phyloP scores from a whole-genome alignment of 208 protist genomes.

The Wallacemonas sp. region DNA sequence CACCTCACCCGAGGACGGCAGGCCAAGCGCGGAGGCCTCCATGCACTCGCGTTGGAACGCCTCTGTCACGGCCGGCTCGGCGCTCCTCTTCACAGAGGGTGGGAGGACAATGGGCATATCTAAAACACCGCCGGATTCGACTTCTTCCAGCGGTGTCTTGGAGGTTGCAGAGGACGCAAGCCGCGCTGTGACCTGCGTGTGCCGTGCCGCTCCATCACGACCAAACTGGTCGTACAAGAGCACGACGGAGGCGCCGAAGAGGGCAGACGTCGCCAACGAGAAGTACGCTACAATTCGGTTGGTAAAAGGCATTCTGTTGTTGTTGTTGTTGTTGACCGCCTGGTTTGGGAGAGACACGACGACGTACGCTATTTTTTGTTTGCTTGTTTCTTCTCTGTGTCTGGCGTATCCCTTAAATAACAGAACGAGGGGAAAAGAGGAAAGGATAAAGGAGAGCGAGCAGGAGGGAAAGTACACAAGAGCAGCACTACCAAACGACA shows the following conservation, averaged over 20 bases:
- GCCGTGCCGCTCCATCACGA: background rate
- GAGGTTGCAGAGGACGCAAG: too few species aligned
- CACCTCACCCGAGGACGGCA: slow-evolving; percentile 56
- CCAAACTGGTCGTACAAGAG: slow-evolving; percentile 7
- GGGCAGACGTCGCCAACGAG: background rate
- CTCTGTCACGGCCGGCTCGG: slow-evolving; percentile 9
- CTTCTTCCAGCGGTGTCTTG: too few species aligned
- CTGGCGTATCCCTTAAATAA: too few species aligned
- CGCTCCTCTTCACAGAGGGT: slow-evolving; percentile 14
- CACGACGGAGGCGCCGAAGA: slow-evolving; percentile 7
- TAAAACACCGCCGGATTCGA: too few species aligned
- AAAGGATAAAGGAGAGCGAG: too few species aligned
- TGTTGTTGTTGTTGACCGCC: slow-evolving; percentile 9
- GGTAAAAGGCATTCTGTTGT: background rate
- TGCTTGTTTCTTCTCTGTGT: too few species aligned
- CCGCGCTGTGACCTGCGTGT: too few species aligned
- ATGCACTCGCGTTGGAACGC: slow-evolving; percentile 34
- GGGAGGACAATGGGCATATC: slow-evolving; percentile 36
- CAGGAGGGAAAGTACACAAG: too few species aligned
- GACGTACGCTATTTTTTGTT: too few species aligned
- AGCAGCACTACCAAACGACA: too few species aligned
- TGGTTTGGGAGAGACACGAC: too few species aligned
- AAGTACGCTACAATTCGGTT: background rate
- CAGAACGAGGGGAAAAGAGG: too few species aligned
- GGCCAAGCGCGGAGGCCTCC: slow-evolving; percentile 34